phyloP scores from a whole-genome alignment of 2,329 filamentous ascomycete genomes.

The Coleophoma cylindrospora region DNA sequence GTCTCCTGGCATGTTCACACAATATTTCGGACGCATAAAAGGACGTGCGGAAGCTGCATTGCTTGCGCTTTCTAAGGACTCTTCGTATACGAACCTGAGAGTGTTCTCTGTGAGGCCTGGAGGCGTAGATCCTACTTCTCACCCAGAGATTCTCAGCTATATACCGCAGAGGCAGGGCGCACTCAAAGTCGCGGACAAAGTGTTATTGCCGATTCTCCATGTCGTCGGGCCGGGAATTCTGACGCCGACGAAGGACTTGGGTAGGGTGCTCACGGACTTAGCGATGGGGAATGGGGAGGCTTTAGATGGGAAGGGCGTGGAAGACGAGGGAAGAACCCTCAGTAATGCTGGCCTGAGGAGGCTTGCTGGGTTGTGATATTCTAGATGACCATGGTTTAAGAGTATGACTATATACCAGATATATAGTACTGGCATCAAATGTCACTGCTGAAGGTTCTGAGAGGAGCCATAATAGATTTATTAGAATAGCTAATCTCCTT shows the following conservation, averaged over 20 bases:
- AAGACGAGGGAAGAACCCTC: slow-evolving; percentile 26
- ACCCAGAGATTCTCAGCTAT: slow-evolving; percentile 33
- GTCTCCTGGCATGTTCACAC: slow-evolving; percentile 47
- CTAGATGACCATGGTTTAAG: too few relatives aligned
- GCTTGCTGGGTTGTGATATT: slow-evolving; percentile 20
- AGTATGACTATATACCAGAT: too few relatives aligned
- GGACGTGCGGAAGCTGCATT: slow-evolving; percentile 60
- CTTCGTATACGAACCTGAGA: slow-evolving; percentile 38
- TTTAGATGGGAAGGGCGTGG: slow-evolving; percentile 15
- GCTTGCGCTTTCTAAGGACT: slow-evolving; percentile 38
- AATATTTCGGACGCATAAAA: slow-evolving; percentile 59
- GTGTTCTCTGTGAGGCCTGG: slow-evolving; percentile 54
- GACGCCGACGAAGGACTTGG: slow-evolving; percentile 41
- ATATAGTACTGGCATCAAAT: too few relatives aligned
- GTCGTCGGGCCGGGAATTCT: slow-evolving; percentile 25
- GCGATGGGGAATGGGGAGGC: slow-evolving; percentile 40
- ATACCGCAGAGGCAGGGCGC: slow-evolving; percentile 19
- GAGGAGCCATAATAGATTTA: too few relatives aligned
- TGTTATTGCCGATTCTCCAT: slow-evolving; percentile 19
- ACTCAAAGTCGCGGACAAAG: slow-evolving; percentile 11
- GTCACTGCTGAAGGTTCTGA: too few relatives aligned
- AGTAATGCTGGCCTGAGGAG: slow-evolving; percentile 34
- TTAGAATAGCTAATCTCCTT: too few relatives aligned
- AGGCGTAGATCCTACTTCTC: slow-evolving; percentile 46
- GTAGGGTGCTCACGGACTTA: slow-evolving; percentile 40